Base-by-base conservation (phyloP, 2,329 filamentous ascomycete species). In the Ceratocystis cubensis region DNA sequence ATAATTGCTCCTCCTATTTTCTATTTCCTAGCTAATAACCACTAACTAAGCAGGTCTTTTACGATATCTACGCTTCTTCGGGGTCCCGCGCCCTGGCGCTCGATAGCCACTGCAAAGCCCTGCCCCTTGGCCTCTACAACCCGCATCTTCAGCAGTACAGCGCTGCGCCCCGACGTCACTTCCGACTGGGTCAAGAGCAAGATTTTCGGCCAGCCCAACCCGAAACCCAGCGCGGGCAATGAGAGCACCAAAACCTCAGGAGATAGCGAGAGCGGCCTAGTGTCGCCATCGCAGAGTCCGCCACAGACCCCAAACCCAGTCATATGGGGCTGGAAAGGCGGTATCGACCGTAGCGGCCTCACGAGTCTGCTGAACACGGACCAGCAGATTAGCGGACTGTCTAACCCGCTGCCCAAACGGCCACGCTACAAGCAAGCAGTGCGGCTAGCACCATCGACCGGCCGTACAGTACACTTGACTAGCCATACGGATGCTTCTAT, bases 401-500 rank as follows among this genome's bases (percentile, higher is more conserved):
- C 20, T 46, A 64, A 50, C 5, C 13, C 57, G n/a, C 8, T 50
- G 13, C 50, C 37, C 5, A 41, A 57, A 20, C 28, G 64, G 8
- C 66, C 64, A 41, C 66, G 63, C 20, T 61, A 44, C 53, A 62
- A 46, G 22, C 63, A 73, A 37, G 53, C 71, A 67, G 72, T 79
- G 66, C 75, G 76, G 37, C 72, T 79, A 65, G 72, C 74, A 30
- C 77, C 78, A 2, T 74, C 75, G 45, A 76, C 75, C 7, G 80
- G 80, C 50, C 78, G 79, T 61, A 80, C 78, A 1, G 69, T 78
- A 2, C 70, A 77, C 62, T 73, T 82, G 59, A 72, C 71, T 10
- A 74, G 74, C 63, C 77, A 75, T 64, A 74, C 80, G 0, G 81
- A 81, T 41, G 73, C 79, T 3, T 75, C 76, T n/a, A 71, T 75